Evolutionary conservation across 495 filamentous ascomycete genomes (phyloP), one percentile per base, ranked within the genome.

Genomic region (Penicillium paradoxum): DNA sequence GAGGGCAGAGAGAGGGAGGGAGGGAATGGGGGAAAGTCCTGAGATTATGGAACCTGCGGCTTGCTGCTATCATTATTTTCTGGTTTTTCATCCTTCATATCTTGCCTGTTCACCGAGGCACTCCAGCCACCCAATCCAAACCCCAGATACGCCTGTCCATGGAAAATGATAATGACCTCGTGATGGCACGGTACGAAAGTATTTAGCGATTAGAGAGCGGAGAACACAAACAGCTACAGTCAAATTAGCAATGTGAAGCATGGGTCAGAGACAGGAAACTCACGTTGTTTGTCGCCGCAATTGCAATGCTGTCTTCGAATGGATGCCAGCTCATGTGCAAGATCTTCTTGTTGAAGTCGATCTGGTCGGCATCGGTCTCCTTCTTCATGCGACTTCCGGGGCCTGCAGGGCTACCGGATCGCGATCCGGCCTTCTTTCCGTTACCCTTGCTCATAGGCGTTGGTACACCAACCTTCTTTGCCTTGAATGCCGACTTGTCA

Each of bases 301-400:
- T 98, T 38, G 93, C 93, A 77, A 98, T 98, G 73, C 92, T 97
- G 75, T 98, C 93, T 76, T 98, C 93, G 67, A 90, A 96, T 42
- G 93, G 93, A 83, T 98, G 93, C 93, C 93, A 98, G 74, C 93
- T 97, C 93, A 98, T 98, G 69, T 98, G 93, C 69, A 98, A 66
- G 68, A 98, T 98, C 84, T 98, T 98, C 86, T 98, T 98, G 80
- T 98, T 97, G 76, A 97, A 98, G 68, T 98, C 93, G 73, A 98
- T 98, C 75, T 97, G 92, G 70, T 98, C 93, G 55, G 93, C 93
- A 71, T 98, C 93, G 45, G 95, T 98, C 77, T 98, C 93, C 76
- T 97, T 97, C 64, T 90, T 83, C 93, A 98, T 98, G 48, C 93
- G 82, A 60, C 90, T 89, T 24, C 90, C 91, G 63, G 91, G 90